A percentile compares a stretch with the other conserved stretches of the same genome.
phyloP scores from a whole-genome alignment of 352 stramenopile species.

The Phytophthora multivora region DNA sequence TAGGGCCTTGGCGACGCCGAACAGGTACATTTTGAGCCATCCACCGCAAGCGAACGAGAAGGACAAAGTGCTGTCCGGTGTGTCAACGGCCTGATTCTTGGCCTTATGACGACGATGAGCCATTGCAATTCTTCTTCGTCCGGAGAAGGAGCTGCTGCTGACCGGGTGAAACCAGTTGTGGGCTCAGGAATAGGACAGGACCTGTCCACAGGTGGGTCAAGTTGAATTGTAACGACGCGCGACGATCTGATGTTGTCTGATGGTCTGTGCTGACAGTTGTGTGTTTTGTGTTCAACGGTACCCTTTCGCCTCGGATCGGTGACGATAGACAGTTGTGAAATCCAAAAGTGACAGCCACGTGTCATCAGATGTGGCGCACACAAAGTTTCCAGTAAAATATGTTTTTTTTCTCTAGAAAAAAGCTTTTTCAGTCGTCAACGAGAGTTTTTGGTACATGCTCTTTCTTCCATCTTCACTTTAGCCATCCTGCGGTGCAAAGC shows the following conservation, averaged over 20 bases:
- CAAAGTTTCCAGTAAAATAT: not conserved
- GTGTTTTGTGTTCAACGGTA: not conserved
- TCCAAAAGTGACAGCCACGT: not conserved
- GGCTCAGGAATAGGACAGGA: not conserved
- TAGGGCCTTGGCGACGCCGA: slow-evolving; percentile 88
- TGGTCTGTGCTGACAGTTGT: slow-evolving; percentile 4
- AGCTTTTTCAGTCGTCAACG: too few relatives aligned
- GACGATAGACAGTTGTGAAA: slow-evolving; percentile 2
- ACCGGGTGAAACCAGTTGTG: slow-evolving; percentile 21
- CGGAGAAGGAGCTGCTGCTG: not conserved
- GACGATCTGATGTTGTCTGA: slow-evolving; percentile 7
- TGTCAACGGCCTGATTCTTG: not conserved
- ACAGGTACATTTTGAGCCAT: slow-evolving; percentile 90
- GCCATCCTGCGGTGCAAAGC: too few relatives aligned
- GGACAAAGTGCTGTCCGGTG: slow-evolving; percentile 33
- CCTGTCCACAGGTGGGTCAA: slow-evolving; percentile 4
- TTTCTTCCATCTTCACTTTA: too few relatives aligned
- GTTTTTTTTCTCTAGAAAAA: not conserved
- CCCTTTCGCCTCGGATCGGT: slow-evolving; percentile 9
- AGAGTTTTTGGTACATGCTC: too few relatives aligned
- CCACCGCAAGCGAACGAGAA: slow-evolving; percentile 89
- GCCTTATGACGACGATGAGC: slow-evolving; percentile 1
- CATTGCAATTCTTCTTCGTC: slow-evolving; percentile 8
- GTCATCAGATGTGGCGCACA: slow-evolving; percentile 4
- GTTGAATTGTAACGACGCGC: slow-evolving; percentile 16